phyloP scores from a whole-genome alignment of 2,329 filamentous ascomycete species.

The Botrytis aclada region DNA sequence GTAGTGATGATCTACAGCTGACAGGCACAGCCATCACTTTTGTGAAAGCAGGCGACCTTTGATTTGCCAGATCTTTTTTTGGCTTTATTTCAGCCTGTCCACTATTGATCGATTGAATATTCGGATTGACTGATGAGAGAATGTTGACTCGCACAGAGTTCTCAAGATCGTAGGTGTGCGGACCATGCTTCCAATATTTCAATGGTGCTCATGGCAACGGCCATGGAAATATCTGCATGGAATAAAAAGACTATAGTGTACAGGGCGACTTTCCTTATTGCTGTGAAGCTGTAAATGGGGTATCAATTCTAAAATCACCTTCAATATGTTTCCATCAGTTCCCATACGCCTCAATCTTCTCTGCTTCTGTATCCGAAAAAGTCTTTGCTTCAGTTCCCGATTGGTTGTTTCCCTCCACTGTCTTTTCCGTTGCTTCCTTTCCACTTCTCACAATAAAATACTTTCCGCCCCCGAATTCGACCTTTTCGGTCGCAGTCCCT shows the following conservation, averaged over 20 bases:
- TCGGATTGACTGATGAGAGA: not conserved
- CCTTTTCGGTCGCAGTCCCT: constrained; percentile 34
- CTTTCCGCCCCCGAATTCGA: constrained; percentile 33
- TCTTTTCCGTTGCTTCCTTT: constrained; percentile 19
- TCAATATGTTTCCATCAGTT: not conserved
- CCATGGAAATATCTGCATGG: not conserved
- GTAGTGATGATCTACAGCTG: not conserved
- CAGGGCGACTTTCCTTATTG: not conserved
- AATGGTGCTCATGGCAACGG: not conserved
- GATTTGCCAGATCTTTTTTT: not conserved
- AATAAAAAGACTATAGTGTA: not conserved
- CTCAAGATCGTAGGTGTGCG: not conserved
- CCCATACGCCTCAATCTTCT: not conserved
- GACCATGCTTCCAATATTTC: not conserved
- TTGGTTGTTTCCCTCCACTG: not conserved
- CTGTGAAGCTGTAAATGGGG: not conserved
- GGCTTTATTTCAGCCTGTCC: not conserved
- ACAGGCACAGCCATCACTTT: not conserved
- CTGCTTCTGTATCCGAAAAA: not conserved
- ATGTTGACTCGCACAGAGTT: not conserved
- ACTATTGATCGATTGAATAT: not conserved
- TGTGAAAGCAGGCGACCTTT: not conserved
- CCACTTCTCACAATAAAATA: constrained; percentile 40
- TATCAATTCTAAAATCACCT: constrained; percentile 5
- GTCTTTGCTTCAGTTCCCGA: not conserved